phyloP scores from a whole-genome alignment of 768 basidiomycete species.

The Trametes cingulata region DNA sequence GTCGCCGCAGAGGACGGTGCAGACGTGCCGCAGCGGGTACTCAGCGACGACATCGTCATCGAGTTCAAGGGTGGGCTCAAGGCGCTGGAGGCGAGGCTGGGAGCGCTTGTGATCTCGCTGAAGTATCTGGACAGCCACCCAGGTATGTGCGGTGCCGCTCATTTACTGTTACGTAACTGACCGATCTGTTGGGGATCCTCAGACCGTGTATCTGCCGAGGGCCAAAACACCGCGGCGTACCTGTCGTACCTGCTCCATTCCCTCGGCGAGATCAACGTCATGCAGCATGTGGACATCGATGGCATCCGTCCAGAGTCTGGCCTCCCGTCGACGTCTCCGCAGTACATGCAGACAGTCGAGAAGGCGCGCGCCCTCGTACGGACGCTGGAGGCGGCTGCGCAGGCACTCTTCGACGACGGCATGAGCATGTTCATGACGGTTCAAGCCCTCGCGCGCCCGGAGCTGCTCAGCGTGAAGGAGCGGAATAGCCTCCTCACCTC shows the following conservation, averaged over 20 bases:
- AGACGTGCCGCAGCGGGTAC: conserved; percentile 3
- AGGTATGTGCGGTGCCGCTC: conserved; percentile 17
- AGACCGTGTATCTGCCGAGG: conserved; percentile 36
- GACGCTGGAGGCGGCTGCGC: conserved; percentile 66
- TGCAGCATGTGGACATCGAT: conserved; percentile 81
- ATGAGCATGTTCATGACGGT: conserved; percentile 57
- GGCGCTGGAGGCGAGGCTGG: conserved; percentile 15
- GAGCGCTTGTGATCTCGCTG: conserved; percentile 20
- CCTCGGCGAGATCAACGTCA: conserved; percentile 73
- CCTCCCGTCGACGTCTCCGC: conserved; percentile 42
- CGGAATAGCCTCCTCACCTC: conserved; percentile 23
- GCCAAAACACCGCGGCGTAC: conserved; percentile 54
- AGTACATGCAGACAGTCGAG: conserved; percentile 66
- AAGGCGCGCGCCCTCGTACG: conserved; percentile 69
- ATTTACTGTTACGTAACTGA: conserved; percentile 2
- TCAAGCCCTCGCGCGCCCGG: conserved; percentile 41
- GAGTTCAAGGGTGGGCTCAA: conserved; percentile 18
- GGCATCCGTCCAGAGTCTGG: conserved; percentile 57
- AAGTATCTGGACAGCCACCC: conserved; percentile 19
- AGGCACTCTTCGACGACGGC: conserved; percentile 75
- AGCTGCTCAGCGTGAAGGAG: conserved; percentile 32
- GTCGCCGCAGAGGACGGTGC: conserved; percentile 54
- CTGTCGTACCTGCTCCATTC: conserved; percentile 59
- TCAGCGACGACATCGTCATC: conserved; percentile 23
- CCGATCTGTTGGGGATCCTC: not conserved